A percentile compares a stretch with the other conserved stretches of the same genome.
Evolutionary conservation across 108 stramenopile species (phyloP).

Genomic region (Skeletonema menzelii): DNA sequence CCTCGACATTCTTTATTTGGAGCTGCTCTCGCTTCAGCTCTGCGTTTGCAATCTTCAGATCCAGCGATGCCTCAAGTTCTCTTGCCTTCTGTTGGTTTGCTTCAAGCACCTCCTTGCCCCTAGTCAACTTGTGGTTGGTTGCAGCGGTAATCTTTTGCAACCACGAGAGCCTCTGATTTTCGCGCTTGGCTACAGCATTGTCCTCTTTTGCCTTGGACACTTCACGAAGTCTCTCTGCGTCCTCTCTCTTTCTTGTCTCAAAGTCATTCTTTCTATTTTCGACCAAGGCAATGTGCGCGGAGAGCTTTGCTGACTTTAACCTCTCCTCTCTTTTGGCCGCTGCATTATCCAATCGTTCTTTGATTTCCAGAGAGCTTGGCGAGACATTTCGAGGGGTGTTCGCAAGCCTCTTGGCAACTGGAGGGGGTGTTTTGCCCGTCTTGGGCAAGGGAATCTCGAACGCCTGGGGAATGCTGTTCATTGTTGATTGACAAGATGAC

Average conservation of each 20-base stretch:
- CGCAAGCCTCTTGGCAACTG: neutral
- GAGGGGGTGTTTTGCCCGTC: neutral
- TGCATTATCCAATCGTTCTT: slow-evolving; percentile 1
- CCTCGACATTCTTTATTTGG: no score
- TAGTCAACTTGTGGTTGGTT: slow-evolving; percentile 13
- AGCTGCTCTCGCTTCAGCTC: no score
- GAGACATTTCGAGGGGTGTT: neutral
- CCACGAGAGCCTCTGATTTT: neutral
- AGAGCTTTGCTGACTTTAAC: slow-evolving; percentile 3
- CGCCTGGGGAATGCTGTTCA: neutral
- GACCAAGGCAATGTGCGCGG: slow-evolving; percentile 6
- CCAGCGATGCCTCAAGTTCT: no score
- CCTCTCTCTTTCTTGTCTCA: neutral
- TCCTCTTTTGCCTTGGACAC: slow-evolving; percentile 2
- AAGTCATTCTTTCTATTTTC: neutral
- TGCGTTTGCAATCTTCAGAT: no score
- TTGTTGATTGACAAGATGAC: no score
- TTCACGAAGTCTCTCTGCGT: neutral
- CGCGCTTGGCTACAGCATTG: slow-evolving; percentile 6
- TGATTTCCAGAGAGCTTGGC: slow-evolving; percentile 7
- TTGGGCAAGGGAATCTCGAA: neutral
- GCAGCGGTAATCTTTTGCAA: slow-evolving; percentile 16
- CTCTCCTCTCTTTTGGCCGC: neutral
- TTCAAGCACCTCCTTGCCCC: no score
- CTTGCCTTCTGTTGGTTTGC: no score